A percentile compares a stretch with the other conserved stretches of the same genome.
Conservation (phyloP, 495 filamentous ascomycete species). For the Neurospora sp. region DNA sequence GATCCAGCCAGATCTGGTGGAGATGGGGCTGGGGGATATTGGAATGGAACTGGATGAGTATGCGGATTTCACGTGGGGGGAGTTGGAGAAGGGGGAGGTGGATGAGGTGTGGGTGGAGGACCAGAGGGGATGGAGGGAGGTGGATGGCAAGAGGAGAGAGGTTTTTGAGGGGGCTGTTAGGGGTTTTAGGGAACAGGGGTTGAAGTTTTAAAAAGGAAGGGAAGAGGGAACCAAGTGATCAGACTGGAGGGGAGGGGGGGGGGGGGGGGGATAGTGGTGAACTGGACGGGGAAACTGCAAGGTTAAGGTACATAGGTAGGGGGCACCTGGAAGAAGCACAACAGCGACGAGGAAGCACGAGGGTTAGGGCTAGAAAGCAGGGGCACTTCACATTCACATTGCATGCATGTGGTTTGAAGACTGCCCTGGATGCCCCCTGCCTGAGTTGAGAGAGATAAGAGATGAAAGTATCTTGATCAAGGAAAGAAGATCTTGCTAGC, state of each 20-base stretch:
- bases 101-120: slow-evolving; percentile 26
- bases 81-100: slow-evolving; percentile 46
- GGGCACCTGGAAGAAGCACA: too few relatives aligned
- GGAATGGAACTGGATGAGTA: slow-evolving; percentile 57
- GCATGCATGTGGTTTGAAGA: too few relatives aligned
- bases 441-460: neutral
- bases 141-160: slow-evolving; percentile 5
- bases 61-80: slow-evolving; percentile 44
- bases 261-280: too few relatives aligned
- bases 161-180: neutral
- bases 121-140: neutral
- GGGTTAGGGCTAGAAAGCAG: neutral
- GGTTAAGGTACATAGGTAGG: neutral
- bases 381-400: neutral
- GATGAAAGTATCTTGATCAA: neutral
- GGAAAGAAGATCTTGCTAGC: neutral
- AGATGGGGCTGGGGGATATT: slow-evolving; percentile 20
- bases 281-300: neutral
- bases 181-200: too few relatives aligned
- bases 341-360: too few relatives aligned
- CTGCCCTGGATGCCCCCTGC: neutral
- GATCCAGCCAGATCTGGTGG: slow-evolving; percentile 36
- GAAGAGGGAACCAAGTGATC: too few relatives aligned
- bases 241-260: too few relatives aligned
- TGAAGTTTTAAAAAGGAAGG: too few relatives aligned